Evolutionary conservation across 495 filamentous ascomycete genomes (phyloP).

Genomic region (Rhizodiscina lignyota): DNA sequence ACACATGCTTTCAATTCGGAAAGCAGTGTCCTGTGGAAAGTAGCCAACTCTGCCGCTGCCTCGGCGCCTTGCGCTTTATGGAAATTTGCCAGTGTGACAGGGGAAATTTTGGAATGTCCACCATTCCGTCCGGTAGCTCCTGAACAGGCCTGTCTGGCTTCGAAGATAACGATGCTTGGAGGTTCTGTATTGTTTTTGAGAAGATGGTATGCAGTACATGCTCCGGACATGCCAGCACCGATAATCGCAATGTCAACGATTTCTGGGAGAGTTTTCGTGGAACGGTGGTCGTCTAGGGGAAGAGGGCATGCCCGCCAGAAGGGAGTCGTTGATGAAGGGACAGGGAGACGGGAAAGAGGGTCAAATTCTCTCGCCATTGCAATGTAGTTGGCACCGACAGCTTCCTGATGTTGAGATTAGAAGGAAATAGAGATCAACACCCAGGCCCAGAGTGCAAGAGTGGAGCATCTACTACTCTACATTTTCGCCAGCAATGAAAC

Average conservation of each 20-base stretch:
- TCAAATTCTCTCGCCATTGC: too few relatives aligned
- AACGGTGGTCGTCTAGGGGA: slow-evolving; percentile 39
- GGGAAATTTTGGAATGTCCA: too few relatives aligned
- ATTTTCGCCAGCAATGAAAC: too few relatives aligned
- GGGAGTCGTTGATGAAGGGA: slow-evolving; percentile 38
- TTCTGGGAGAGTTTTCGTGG: slow-evolving; percentile 40
- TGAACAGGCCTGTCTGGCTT: slow-evolving; percentile 62
- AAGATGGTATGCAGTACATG: slow-evolving; percentile 47
- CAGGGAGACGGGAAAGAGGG: too few relatives aligned
- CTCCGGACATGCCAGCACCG: slow-evolving; percentile 56
- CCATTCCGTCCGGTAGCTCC: slow-evolving; percentile 51
- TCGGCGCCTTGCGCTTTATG: too few relatives aligned
- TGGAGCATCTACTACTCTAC: too few relatives aligned
- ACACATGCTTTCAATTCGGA: slow-evolving; percentile 35
- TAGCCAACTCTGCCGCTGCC: slow-evolving; percentile 50
- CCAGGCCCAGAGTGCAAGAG: too few relatives aligned
- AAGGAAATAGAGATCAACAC: too few relatives aligned
- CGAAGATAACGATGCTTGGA: slow-evolving; percentile 53
- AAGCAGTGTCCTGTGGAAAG: slow-evolving; percentile 38
- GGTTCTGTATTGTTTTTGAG: slow-evolving; percentile 23
- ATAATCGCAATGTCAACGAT: slow-evolving; percentile 49
- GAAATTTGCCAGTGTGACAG: too few relatives aligned
- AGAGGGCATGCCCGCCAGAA: slow-evolving; percentile 54
- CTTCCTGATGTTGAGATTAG: too few relatives aligned
- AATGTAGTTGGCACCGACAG: too few relatives aligned